Base-by-base conservation (phyloP, 2,329 filamentous ascomycete genomes). In the Cordyceps javanica region DNA sequence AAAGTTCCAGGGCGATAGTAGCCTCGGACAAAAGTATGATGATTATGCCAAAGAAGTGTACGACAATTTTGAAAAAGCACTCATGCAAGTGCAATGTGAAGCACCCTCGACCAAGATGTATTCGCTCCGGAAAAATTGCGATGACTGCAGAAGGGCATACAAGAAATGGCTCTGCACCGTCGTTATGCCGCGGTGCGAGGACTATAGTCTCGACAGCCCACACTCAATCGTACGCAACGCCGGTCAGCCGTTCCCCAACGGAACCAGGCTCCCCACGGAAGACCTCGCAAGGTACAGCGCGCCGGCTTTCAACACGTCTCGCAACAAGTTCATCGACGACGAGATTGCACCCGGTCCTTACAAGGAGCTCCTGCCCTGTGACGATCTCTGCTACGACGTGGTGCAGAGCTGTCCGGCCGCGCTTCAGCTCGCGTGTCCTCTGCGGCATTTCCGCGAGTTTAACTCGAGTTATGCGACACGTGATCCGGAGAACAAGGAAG, bases 111-210 rank as follows among this genome's bases (percentile, higher is more conserved):
- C 87, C 34, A 84, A 89, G 14, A 82, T 83, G 62, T 99, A 96
- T 74, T 96, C 91, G 1, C 83, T 97, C 14, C 88, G 85, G 2
- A 83, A 86, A 42, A 82, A 73, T 63, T 99, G 94, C 76, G 72
- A 76, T 44, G 82, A 95, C 70, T 99, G 94, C 72, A 82, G 78
- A 16, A 67, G 69, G 1, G 90, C 91, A 9, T 99, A 99, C 80
- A 97, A 95, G 71, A 79, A 86, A 67, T 99, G 94, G 94, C 85
- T 99, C 21, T 99, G 94, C 75, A 89, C 90, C 25, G 91, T 97
- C 28, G 88, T 86, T 16, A 94, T 99, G 61, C 94, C 94, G 1
- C 89, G 92, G 30, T 99, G 94, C 75, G 87, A 90, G 67, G 93
- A 97, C 73, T 94, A 89, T 65, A 82, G 80, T 52, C 82, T 78